A percentile compares a stretch with the other conserved stretches of the same genome.
Evolutionary conservation across 2,329 filamentous ascomycete genomes (phyloP).

Genomic region (Aurifilum marmelostoma): DNA sequence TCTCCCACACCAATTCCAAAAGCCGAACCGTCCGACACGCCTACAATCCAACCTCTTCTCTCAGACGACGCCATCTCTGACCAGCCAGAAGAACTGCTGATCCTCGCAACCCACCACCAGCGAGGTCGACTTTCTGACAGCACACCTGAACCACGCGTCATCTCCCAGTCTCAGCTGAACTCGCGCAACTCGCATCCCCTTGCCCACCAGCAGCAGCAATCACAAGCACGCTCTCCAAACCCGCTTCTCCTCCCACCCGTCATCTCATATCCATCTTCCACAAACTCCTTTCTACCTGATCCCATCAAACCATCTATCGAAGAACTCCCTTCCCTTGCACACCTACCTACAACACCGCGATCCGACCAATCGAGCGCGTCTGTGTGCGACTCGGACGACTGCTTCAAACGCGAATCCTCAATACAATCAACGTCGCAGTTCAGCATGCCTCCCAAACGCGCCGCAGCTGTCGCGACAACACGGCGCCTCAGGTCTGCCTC

Average conservation of each 20-base stretch:
- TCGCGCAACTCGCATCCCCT: conserved; percentile 19
- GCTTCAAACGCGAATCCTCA: conserved; percentile 27
- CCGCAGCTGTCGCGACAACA: background rate
- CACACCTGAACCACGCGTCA: conserved; percentile 19
- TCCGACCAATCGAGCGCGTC: conserved; percentile 26
- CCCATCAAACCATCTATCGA: conserved; percentile 29
- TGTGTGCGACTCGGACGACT: conserved; percentile 27
- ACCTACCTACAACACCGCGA: conserved; percentile 21
- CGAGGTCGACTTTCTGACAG: conserved; percentile 1
- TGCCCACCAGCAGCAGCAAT: background rate
- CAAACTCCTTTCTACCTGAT: conserved; percentile 22
- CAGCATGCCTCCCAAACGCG: conserved; percentile 14
- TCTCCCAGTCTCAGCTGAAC: conserved; percentile 10
- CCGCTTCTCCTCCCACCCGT: conserved; percentile 4
- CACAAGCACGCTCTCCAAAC: background rate
- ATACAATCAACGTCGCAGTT: conserved; percentile 19
- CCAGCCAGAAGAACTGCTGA: conserved; percentile 1
- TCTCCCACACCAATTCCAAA: conserved; percentile 12
- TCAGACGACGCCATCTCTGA: conserved; percentile 12
- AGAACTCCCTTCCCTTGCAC: conserved; percentile 14
- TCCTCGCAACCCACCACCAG: background rate
- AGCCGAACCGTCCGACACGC: conserved; percentile 3
- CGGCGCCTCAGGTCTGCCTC: conserved; percentile 16
- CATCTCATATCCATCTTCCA: conserved; percentile 15
- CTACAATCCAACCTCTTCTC: background rate